A percentile compares a stretch with the other conserved stretches of the same genome.
Conservation (phyloP, 192 early-diverging fungal species). For the Umbelopsis ramanniana region DNA sequence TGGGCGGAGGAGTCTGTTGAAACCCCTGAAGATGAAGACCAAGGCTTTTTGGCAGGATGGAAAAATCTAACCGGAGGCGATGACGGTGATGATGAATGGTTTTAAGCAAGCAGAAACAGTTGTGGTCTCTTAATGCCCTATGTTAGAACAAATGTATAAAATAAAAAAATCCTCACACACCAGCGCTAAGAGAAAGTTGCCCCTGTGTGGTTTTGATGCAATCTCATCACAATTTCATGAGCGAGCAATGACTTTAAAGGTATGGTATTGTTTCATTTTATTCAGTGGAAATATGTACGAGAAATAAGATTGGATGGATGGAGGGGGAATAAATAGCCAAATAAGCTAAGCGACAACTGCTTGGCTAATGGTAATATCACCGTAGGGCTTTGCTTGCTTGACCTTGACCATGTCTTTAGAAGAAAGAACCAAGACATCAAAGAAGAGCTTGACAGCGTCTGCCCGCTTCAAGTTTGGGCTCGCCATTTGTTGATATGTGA, state of each 20-base stretch:
- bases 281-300: slow-evolving; percentile 15
- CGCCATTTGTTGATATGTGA: slow-evolving; percentile 22
- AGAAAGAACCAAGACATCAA: slow-evolving; percentile 89
- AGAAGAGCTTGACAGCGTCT: slow-evolving; percentile 86
- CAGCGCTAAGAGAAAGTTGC: no score
- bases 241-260: no score
- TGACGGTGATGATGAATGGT: slow-evolving; percentile 15
- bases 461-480: slow-evolving; percentile 54
- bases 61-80: not conserved
- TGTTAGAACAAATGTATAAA: no score
- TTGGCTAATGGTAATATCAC: slow-evolving; percentile 63
- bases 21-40: slow-evolving; percentile 8
- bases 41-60: not conserved
- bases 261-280: not conserved
- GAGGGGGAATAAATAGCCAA: not conserved
- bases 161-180: no score
- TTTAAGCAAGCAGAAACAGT: not conserved
- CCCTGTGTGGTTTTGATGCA: no score
- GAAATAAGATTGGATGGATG: not conserved
- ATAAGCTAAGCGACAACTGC: not conserved
- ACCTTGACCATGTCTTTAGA: slow-evolving; percentile 86
- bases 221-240: no score
- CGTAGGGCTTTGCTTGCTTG: slow-evolving; percentile 79
- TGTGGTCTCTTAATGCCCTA: no score
- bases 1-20: slow-evolving; percentile 42